Evolutionary conservation across 2,329 filamentous ascomycete species (phyloP), one percentile per base, ranked within the genome.

Genomic region (Microcyclospora pomicola): DNA sequence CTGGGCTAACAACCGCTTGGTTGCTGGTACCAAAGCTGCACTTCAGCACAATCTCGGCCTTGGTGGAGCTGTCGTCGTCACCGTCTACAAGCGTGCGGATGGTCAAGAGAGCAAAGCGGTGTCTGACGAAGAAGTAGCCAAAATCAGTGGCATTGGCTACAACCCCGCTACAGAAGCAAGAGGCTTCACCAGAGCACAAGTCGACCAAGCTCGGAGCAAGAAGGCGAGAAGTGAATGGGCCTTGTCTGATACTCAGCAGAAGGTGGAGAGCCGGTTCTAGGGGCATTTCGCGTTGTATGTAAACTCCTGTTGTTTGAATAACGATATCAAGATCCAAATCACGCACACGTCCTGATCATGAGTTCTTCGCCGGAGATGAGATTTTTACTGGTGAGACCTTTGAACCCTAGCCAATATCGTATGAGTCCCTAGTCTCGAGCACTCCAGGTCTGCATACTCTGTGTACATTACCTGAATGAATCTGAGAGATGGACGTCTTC

Each of bases 41-140:
- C 66, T 96, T 47, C 87, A 95, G 67, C 91, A 96, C 59, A 96
- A 96, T 56, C 70, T 96, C 1, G 91, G 88, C 0, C 69, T 96
- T 5, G 88, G 88, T 11, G 91, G 91, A 38, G 88, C 87, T 2
- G 86, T 78, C 2, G 87, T 96, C 1, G 82, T 91, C 15, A 88
- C 84, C 0, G 82, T 96, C 2, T 95, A 95, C 61, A 77, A 77
- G 63, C 74, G 87, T 12, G 80, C 81, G 1, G 88, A 96, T 59
- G 82, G 84, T 9, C 68, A 72, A 59, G 66, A 63, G 39, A 78
- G 78, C 2, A 64, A 66, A 3, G 64, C 67, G 28, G 58, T 92
- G 4, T 69, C 73, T 14, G 75, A 73, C 37, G 72, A 68, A 3
- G 69, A 73, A 34, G 72, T 93, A 2, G 82, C 69, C 2, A 74